Base-by-base conservation (phyloP, 441 rosid species). In the Erodium trifolium region DNA sequence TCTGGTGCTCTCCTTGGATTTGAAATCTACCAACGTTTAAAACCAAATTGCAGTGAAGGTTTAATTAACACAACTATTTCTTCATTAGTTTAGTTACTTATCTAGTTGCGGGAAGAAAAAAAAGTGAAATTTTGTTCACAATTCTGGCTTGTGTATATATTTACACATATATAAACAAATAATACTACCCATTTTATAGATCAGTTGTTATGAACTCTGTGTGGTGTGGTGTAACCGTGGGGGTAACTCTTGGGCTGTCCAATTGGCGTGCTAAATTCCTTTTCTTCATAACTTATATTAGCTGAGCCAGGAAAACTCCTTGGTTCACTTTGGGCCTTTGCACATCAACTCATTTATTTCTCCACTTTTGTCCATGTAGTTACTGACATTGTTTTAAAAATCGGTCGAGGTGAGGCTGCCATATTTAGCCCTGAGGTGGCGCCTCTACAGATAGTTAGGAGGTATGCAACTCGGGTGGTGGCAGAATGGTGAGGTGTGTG, bases 1-100 rank as follows among this genome's bases (percentile, higher is more conserved):
- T 19, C 29, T 14, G 59, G 53, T n/a, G 55, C 71, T 68, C 37
- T 64, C 13, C 1, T 68, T 49, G 31, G 18, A n/a, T 59, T 64
- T 14, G 19, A 55, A 0, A 5, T 18, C 62, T 14, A 18, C 16
- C 9, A 14, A 55, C 11, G 16, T 55, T 55, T 16, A 55, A 14
- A 55, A 34, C 37, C 37, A 14, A 55, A 55, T 5, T 55, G 62
- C 27, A 1, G 16, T 14, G 19, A 55, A 14, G 62, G 23, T 51
- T 51, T 5, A 18, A 14, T 7, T 53, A 55, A 4, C 23, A 55
- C 59, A 55, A 55, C 19, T 55, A 16, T 6, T 55, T 55, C 19
- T 55, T 6, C 2, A 14, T 55, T 55, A 55, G 27, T 55, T 9
- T 14, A 14, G 62, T 55, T 55, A 55, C 62, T 55, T 5, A 14